Conservation (phyloP, 208 protist genomes). For the Tritrichomonas foetus region DNA sequence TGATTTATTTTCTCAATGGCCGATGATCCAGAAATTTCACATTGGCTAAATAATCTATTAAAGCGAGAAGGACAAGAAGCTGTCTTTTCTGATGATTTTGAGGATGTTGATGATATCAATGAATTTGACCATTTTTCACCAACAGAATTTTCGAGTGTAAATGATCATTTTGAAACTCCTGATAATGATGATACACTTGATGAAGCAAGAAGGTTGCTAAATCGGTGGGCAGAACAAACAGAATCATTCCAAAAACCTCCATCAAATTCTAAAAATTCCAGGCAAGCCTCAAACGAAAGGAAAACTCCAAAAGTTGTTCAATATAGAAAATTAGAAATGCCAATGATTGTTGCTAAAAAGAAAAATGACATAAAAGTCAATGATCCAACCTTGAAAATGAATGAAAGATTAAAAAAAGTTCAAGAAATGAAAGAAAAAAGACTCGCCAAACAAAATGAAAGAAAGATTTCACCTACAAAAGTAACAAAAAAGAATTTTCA, state of each 20-base stretch:
- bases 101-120: no score
- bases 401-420: neutral
- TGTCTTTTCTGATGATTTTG: no score
- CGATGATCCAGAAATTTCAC: no score
- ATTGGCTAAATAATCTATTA: no score
- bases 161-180: neutral
- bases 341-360: slow-evolving; percentile 22
- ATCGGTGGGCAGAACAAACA: neutral
- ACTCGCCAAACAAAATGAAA: neutral
- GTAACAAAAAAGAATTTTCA: neutral
- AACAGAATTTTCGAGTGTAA: neutral
- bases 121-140: no score
- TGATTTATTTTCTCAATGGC: no score
- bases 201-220: neutral
- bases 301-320: neutral
- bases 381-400: neutral
- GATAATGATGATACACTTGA: neutral
- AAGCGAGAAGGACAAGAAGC: no score
- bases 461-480: neutral
- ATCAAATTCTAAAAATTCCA: neutral
- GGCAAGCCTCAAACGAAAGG: neutral
- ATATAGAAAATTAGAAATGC: neutral
- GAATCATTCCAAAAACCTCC: neutral
- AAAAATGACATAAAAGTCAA: neutral
- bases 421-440: slow-evolving; percentile 13